phyloP scores from a whole-genome alignment of 108 stramenopile species.

The Nitzschia sp. region DNA sequence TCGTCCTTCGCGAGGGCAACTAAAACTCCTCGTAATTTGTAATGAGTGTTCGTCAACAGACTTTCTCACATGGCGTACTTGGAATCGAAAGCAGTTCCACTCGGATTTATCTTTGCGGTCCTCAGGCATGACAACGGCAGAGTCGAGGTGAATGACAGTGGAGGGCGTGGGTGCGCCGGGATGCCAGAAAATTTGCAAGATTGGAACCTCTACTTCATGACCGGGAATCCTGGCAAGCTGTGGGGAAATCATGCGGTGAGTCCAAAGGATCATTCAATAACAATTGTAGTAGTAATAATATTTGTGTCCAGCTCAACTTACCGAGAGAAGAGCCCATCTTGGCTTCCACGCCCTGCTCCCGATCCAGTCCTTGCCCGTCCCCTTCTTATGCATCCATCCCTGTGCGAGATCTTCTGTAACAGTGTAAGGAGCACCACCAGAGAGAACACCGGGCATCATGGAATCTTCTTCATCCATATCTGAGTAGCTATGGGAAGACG shows the following conservation, averaged over 20 bases:
- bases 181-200: constrained; percentile 54
- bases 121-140: constrained; percentile 59
- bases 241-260: constrained; percentile 12
- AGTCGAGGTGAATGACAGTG: constrained; percentile 55
- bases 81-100: constrained; percentile 49
- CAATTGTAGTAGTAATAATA: no score
- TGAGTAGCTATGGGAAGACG: background rate
- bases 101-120: constrained; percentile 35
- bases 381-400: constrained; percentile 78
- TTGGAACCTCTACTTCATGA: constrained; percentile 48
- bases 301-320: constrained; percentile 34
- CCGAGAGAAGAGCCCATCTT: constrained; percentile 56
- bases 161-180: constrained; percentile 42
- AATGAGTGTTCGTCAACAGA: constrained; percentile 13
- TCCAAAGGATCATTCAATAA: background rate
- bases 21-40: constrained; percentile 48
- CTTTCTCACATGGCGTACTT: constrained; percentile 52
- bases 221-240: constrained; percentile 43
- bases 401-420: constrained; percentile 44
- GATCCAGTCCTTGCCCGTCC: constrained; percentile 60
- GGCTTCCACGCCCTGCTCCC: constrained; percentile 62
- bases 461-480: constrained; percentile 33
- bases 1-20: constrained; percentile 47
- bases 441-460: constrained; percentile 44
- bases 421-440: constrained; percentile 32